phyloP scores from a whole-genome alignment of 306 rosid genomes.

The Leucaena leucocephala region DNA sequence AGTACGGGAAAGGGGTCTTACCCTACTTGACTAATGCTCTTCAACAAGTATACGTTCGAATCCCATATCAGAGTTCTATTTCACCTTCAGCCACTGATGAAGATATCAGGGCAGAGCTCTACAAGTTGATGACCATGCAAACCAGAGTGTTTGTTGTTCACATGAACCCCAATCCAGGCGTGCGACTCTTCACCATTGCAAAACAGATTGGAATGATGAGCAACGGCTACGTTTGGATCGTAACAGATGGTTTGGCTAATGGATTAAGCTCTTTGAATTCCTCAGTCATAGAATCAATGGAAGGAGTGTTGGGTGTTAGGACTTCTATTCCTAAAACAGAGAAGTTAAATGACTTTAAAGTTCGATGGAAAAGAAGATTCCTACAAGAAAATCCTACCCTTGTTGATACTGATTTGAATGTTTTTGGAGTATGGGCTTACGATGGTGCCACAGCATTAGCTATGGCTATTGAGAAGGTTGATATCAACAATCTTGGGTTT shows the following conservation, averaged over 20 bases:
- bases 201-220: slow-evolving; percentile 57
- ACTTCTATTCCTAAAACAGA: slow-evolving; percentile 40
- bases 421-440: slow-evolving; percentile 62
- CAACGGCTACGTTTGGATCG: slow-evolving; percentile 60
- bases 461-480: slow-evolving; percentile 54
- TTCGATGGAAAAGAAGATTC: slow-evolving; percentile 52
- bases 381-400: slow-evolving; percentile 35
- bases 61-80: slow-evolving; percentile 3
- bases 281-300: slow-evolving; percentile 45
- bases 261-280: slow-evolving; percentile 18
- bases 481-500: slow-evolving; percentile 1
- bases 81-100: no score
- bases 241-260: slow-evolving; percentile 42
- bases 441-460: slow-evolving; percentile 65
- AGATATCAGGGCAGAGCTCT: no score
- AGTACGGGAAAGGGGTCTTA: slow-evolving; percentile 49
- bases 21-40: slow-evolving; percentile 52
- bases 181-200: slow-evolving; percentile 48
- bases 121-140: no score
- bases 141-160: slow-evolving; percentile 64
- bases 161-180: slow-evolving; percentile 40
- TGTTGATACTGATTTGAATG: slow-evolving; percentile 33
- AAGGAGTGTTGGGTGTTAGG: slow-evolving; percentile 63
- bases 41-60: slow-evolving; percentile 35
- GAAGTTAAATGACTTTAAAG: slow-evolving; percentile 36